Base-by-base conservation (phyloP, 805 yeast species). In the Candida morakotiae region DNA sequence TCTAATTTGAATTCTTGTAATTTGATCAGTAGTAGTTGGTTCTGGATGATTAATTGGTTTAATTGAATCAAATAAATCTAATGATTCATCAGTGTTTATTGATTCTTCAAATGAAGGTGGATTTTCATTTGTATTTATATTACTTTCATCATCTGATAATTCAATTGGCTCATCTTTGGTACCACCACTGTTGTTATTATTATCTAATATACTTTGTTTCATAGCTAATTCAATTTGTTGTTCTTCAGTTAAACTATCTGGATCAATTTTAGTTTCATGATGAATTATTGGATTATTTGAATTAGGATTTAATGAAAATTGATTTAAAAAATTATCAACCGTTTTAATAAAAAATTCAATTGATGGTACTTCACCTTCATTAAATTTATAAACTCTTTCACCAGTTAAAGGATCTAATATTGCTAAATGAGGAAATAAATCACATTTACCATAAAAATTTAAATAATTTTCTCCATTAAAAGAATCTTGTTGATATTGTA, bases 381-480 rank as follows among this genome's bases (percentile, higher is more conserved):
- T 64, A 96, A 97, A 93, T 37, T 69, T 70, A 47, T 75, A 73
- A 39, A 87, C 74, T 42, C 95, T 71, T 60, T 93, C 99, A 16
- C 98, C 98, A 0, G 98, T 93, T 56, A 89, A 78, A 2, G 98
- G 97, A 53, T 93, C 99, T 34, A 93, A 56, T 27, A 93, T 85
- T 1, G 96, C 85, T 28, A 93, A 80, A 56, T 93, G 97, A 1
- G 99, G 99, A 55, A 65, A 83, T 17, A 72, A 75, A 2, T 68
- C 61, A 31, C 85, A 71, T 3, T 83, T 81, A 11, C 35, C 35
- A 56, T 93, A 89, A 51, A 84, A 82, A 44, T 83, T 80, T 14
- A 71, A 50, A 55, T 87, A 93, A 42, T 71, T 74, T 44, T 70
- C 69, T 2, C 96, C 98, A 42, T 76, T 80, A 6, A 77, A 75